A percentile compares a stretch with the other conserved stretches of the same genome.
Evolutionary conservation across 495 filamentous ascomycete species (phyloP).

Genomic region (Neurospora pannonica): DNA sequence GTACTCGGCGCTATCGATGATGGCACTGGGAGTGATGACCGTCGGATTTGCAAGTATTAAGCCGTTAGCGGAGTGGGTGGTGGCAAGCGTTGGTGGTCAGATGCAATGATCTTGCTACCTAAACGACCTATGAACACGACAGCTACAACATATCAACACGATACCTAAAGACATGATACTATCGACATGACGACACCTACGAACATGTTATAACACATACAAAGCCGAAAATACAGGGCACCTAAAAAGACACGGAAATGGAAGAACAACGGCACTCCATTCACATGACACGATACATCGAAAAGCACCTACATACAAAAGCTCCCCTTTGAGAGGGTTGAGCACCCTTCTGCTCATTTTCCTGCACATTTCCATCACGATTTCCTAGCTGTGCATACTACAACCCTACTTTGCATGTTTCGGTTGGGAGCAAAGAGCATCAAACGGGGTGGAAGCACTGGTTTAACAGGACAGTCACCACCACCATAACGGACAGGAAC

Average conservation of each 20-base stretch:
- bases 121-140: background rate
- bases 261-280: background rate
- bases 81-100: background rate
- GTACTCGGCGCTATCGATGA: constrained; percentile 40
- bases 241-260: background rate
- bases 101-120: background rate
- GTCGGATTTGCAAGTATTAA: constrained; percentile 32
- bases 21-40: constrained; percentile 36
- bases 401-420: background rate
- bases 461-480: background rate
- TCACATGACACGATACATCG: background rate
- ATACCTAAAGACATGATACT: background rate
- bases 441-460: background rate
- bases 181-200: background rate
- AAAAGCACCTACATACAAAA: background rate
- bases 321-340: background rate
- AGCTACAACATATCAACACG: background rate
- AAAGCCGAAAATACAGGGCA: too few species aligned
- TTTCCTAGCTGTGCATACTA: background rate
- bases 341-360: background rate
- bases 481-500: background rate
- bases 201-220: background rate
- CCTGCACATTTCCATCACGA: background rate
- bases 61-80: constrained; percentile 18
- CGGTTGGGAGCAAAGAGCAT: background rate